A percentile compares a stretch with the other conserved stretches of the same genome.
Evolutionary conservation across 1,284 basidiomycete species (phyloP).

Genomic region (Acaromyces ingoldii): DNA sequence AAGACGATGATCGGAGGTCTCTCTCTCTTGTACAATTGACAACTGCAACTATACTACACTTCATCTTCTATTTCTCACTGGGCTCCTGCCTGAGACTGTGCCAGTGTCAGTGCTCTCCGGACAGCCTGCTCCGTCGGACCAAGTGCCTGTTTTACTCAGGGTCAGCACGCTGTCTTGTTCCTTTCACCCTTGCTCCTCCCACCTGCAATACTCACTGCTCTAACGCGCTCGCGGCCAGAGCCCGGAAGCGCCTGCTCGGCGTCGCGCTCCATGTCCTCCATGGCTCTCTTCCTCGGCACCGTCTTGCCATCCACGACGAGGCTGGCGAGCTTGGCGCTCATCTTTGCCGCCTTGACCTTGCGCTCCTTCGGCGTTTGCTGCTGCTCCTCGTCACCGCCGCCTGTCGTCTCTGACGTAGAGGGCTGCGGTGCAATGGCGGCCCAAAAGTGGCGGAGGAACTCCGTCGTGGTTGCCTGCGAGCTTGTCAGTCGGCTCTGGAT

Average conservation of each 20-base stretch:
- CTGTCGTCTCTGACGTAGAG: neutral
- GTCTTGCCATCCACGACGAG: constrained; percentile 8
- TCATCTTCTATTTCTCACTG: too few relatives aligned
- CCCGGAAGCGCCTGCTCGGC: neutral
- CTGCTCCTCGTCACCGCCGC: constrained; percentile 3
- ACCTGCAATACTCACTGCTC: neutral
- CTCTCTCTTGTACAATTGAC: too few relatives aligned
- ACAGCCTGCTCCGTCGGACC: constrained; percentile 6
- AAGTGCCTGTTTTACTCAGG: neutral
- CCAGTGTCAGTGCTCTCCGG: constrained; percentile 4
- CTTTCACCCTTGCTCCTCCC: neutral
- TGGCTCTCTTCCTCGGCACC: neutral
- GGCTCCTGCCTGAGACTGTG: too few relatives aligned
- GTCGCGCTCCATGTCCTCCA: neutral
- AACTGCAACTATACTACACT: too few relatives aligned
- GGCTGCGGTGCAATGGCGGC: constrained; percentile 72
- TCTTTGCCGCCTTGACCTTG: constrained; percentile 18
- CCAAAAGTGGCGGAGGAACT: constrained; percentile 96
- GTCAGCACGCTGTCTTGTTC: neutral
- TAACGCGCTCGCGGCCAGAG: neutral
- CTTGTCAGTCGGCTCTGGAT: constrained; percentile 76
- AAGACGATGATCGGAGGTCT: too few relatives aligned
- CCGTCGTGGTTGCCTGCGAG: constrained; percentile 85
- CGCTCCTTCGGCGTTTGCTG: constrained; percentile 6
- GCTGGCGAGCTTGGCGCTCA: constrained; percentile 23